These are phyloP conservation scores for Diaporthe caulivora DNA, from an alignment of 2,329 filamentous ascomycete species.

Conservation along the genomic window DNA sequence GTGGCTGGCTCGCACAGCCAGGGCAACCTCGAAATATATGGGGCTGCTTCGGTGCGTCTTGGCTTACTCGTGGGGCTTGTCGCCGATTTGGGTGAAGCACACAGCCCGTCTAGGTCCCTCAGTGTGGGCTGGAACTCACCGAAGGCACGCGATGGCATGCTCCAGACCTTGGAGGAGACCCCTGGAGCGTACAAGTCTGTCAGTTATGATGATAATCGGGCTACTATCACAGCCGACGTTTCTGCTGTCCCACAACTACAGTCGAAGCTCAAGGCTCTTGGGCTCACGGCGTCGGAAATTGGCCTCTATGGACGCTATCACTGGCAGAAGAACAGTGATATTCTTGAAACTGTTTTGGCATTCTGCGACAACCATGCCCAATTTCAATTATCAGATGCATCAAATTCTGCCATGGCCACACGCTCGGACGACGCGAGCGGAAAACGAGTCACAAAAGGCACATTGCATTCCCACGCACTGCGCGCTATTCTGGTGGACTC, in stretches of 20 bases:
- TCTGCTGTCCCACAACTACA: background rate
- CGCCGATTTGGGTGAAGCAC: slow-evolving; percentile 51
- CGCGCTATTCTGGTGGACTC: slow-evolving; percentile 50
- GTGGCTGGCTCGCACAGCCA: background rate
- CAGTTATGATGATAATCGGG: slow-evolving; percentile 17
- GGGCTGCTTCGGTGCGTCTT: slow-evolving; percentile 53
- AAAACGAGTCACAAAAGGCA: slow-evolving; percentile 39
- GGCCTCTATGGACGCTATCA: slow-evolving; percentile 19
- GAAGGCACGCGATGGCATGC: slow-evolving; percentile 6
- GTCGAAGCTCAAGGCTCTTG: slow-evolving; percentile 2
- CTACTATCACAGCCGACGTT: slow-evolving; percentile 5
- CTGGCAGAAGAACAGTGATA: slow-evolving; percentile 30
- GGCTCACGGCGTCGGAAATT: slow-evolving; percentile 13
- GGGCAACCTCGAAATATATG: slow-evolving; percentile 50
- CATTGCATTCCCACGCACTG: slow-evolving; percentile 48
- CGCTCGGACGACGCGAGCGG: slow-evolving; percentile 42
- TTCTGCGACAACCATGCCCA: slow-evolving; percentile 46
- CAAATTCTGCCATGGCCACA: slow-evolving; percentile 42
- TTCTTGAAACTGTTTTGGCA: slow-evolving; percentile 42
- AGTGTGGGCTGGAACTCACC: slow-evolving; percentile 11
- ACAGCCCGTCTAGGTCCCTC: background rate
- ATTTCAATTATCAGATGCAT: slow-evolving; percentile 50
- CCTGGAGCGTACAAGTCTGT: slow-evolving; percentile 1
- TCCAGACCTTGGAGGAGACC: background rate
- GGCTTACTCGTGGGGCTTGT: slow-evolving; percentile 53